A percentile compares a stretch with the other conserved stretches of the same genome.
These are phyloP conservation scores for Scedosporium apiospermum DNA, from an alignment of 2,329 filamentous ascomycete genomes.

Conservation along the genomic window DNA sequence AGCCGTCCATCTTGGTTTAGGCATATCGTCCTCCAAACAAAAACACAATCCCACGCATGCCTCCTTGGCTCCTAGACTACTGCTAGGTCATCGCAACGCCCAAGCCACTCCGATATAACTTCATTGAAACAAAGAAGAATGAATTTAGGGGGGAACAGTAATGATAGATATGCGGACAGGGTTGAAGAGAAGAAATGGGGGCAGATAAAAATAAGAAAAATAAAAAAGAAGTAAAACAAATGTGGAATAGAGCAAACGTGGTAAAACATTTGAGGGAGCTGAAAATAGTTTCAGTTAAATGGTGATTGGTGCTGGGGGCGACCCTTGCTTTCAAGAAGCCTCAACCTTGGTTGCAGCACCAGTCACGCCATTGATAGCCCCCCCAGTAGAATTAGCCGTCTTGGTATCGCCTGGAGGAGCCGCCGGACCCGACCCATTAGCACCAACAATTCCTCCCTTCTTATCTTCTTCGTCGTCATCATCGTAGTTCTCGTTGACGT, in stretches of 20 bases:
- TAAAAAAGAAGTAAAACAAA: slow-evolving; percentile 2
- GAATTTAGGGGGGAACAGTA: background rate
- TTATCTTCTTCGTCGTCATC: slow-evolving; percentile 85
- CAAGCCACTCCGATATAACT: background rate
- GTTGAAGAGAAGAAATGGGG: background rate
- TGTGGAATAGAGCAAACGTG: background rate
- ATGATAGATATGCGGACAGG: background rate
- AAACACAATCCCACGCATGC: background rate
- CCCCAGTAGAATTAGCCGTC: slow-evolving; percentile 38
- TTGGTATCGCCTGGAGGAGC: slow-evolving; percentile 36
- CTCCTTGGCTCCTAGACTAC: background rate
- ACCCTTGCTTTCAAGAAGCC: slow-evolving; percentile 13
- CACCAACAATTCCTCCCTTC: slow-evolving; percentile 30
- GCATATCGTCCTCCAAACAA: background rate
- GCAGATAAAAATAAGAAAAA: slow-evolving; percentile 2
- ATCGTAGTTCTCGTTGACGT: slow-evolving; percentile 95
- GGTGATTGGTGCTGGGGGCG: too few relatives aligned
- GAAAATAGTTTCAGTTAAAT: background rate
- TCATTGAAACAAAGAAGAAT: slow-evolving; percentile 2
- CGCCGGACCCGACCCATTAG: slow-evolving; percentile 26
- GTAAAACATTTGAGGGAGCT: background rate
- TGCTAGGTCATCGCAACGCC: background rate
- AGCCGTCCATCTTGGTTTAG: background rate
- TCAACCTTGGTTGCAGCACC: slow-evolving; percentile 38
- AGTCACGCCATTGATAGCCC: slow-evolving; percentile 38